Evolutionary conservation across 257 asterid genomes (phyloP).

Genomic region (Solanum peruvianum): DNA sequence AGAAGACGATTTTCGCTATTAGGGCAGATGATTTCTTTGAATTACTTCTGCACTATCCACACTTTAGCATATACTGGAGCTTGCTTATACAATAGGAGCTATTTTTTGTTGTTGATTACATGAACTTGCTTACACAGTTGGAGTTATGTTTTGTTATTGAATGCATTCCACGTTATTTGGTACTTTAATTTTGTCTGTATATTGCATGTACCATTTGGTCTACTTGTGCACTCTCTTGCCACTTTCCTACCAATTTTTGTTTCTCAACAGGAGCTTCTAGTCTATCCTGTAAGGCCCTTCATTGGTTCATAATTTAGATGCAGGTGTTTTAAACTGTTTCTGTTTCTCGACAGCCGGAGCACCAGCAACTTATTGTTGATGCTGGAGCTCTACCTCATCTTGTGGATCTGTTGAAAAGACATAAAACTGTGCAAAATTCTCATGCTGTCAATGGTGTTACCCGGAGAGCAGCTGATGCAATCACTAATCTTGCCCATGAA

Average conservation of each 20-base stretch:
- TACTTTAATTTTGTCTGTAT: not conserved
- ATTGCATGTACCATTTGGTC: not conserved
- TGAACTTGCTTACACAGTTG: not conserved
- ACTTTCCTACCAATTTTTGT: not conserved
- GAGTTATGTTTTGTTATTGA: not conserved
- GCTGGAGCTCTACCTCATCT: conserved; percentile 94
- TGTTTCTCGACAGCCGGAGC: conserved; percentile 71
- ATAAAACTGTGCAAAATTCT: conserved; percentile 40
- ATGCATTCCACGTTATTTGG: not conserved
- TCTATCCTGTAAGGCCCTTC: not conserved
- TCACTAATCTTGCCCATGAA: conserved; percentile 97
- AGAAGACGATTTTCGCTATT: not conserved
- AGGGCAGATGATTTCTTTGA: not conserved
- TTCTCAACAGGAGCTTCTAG: not conserved
- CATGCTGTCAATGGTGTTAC: conserved; percentile 80
- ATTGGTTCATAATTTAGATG: not conserved
- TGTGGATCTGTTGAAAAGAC: conserved; percentile 69
- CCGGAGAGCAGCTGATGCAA: conserved; percentile 95
- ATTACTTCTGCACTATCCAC: not conserved
- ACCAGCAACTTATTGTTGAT: conserved; percentile 90
- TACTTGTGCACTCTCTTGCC: not conserved
- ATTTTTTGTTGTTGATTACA: not conserved
- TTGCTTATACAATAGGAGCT: not conserved
- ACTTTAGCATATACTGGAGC: not conserved
- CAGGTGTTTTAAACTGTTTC: not conserved